Evolutionary conservation across 306 rosid species (phyloP).

Genomic region (Acacia acuminata): DNA sequence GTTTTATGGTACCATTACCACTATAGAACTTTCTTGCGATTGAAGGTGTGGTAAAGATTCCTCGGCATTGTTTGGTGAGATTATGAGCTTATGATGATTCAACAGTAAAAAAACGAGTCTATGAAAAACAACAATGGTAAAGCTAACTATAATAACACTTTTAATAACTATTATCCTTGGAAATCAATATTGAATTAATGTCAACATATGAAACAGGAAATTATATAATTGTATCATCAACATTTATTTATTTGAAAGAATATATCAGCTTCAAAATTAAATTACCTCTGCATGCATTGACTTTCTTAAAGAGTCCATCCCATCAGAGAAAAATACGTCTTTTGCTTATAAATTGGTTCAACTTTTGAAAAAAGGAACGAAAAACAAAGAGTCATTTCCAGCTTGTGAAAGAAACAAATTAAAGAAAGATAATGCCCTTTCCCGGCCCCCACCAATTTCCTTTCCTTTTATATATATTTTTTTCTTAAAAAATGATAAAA

Average conservation of each 20-base stretch:
- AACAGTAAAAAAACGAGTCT: not conserved
- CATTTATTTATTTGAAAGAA: not conserved
- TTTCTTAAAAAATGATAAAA: not conserved
- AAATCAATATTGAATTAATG: not conserved
- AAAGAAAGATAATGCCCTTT: not conserved
- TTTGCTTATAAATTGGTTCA: slow-evolving; percentile 22
- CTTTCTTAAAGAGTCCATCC: not conserved
- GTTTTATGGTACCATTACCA: slow-evolving; percentile 12
- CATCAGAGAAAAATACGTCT: not conserved
- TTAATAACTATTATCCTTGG: not conserved
- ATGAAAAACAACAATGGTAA: not conserved
- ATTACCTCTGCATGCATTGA: not conserved
- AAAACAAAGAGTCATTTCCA: slow-evolving; percentile 15
- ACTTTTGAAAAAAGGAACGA: slow-evolving; percentile 3
- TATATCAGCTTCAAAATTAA: not conserved
- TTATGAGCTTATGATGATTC: not conserved
- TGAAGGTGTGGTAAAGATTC: slow-evolving; percentile 22
- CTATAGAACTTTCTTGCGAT: slow-evolving; percentile 6
- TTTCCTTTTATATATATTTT: not conserved
- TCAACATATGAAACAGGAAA: not conserved
- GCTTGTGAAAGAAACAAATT: not conserved
- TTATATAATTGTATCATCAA: not conserved
- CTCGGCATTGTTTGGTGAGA: not conserved
- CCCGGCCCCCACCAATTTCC: not conserved
- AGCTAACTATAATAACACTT: not conserved